Conservation (phyloP, 169 alveolate genomes). For the Cryptosporidium felis region DNA sequence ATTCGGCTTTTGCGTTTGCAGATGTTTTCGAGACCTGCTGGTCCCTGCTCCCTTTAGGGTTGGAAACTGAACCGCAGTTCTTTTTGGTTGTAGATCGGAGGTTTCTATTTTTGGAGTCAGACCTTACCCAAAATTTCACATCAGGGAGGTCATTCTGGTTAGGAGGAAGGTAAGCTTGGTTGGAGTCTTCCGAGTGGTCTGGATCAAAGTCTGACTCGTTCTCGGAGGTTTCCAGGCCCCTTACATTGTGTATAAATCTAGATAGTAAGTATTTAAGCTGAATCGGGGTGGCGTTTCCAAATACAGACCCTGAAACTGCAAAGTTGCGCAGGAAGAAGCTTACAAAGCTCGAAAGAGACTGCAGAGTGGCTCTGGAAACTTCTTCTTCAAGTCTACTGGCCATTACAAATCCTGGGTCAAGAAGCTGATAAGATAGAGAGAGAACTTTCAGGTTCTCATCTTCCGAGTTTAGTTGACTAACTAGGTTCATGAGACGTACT, state of each 20-base stretch:
- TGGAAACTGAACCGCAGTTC: no score
- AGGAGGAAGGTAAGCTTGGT: no score
- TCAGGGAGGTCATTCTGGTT: no score
- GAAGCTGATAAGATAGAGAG: conserved; percentile 14
- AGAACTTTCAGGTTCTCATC: conserved; percentile 11
- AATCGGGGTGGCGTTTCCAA: conserved; percentile 43
- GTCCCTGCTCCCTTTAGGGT: no score
- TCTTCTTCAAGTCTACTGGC: conserved; percentile 8
- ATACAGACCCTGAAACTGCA: conserved; percentile 24
- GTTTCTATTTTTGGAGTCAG: no score
- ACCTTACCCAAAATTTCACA: no score
- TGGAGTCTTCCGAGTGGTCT: no score
- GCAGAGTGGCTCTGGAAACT: neutral
- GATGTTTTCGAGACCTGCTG: neutral
- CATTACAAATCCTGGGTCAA: conserved; percentile 45
- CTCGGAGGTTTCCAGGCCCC: neutral
- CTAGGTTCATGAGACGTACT: neutral
- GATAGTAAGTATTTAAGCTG: conserved; percentile 15
- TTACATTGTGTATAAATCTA: neutral
- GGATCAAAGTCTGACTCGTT: neutral
- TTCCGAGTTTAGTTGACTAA: conserved; percentile 1
- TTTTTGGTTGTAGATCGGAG: no score
- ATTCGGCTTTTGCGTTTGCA: no score
- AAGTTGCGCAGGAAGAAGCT: conserved; percentile 2
- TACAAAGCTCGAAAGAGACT: neutral